Percentiles rank a stretch among this genome's conserved stretches.
Evolutionary conservation across 305 asterid genomes (phyloP).

Genomic region (Stenogyne calaminthoides): DNA sequence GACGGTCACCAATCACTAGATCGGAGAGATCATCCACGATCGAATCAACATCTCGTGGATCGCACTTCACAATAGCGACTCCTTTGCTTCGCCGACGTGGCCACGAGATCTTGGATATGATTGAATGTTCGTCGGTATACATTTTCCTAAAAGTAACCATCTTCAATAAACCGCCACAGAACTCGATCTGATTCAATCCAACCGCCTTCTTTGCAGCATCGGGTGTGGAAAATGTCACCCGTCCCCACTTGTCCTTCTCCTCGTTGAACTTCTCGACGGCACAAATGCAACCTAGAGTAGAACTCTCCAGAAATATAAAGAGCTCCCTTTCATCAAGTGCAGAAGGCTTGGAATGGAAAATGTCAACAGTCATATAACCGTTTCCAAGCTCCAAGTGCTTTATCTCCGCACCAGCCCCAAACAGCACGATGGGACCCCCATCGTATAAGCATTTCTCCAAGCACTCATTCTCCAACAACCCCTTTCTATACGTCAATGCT

Average conservation of each 20-base stretch:
- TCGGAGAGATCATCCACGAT: background rate
- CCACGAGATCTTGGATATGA: background rate
- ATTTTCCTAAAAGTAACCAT: background rate
- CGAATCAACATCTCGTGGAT: background rate
- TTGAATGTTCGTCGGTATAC: background rate
- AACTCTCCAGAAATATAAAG: background rate
- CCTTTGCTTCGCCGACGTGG: background rate
- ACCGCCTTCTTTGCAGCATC: background rate
- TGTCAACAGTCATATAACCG: constrained; percentile 71
- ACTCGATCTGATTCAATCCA: background rate
- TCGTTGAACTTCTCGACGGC: background rate
- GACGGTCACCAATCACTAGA: background rate
- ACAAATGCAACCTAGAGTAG: background rate
- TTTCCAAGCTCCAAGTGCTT: constrained; percentile 86
- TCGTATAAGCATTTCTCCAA: constrained; percentile 60
- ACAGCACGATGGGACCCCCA: constrained; percentile 72
- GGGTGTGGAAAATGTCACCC: background rate
- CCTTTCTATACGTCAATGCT: constrained; percentile 56
- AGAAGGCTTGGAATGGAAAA: constrained; percentile 50
- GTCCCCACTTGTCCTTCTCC: background rate
- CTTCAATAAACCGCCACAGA: background rate
- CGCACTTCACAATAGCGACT: background rate
- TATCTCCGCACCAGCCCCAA: constrained; percentile 94
- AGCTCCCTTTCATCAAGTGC: constrained; percentile 64
- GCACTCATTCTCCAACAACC: constrained; percentile 72